phyloP scores from a whole-genome alignment of 805 yeast species.

The Saccharomycopsis fermentans region DNA sequence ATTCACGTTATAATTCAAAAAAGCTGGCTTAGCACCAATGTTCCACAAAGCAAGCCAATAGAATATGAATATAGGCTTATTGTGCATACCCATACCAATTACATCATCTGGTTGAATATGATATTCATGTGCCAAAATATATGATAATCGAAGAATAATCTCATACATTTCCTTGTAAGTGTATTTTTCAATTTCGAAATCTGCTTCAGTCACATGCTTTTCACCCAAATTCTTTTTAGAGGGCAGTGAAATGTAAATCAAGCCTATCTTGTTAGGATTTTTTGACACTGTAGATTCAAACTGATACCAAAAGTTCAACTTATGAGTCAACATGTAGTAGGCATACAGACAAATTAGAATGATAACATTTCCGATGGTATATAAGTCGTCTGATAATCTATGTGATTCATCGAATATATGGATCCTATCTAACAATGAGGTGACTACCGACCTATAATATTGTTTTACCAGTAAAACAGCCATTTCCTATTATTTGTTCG shows the following conservation, averaged over 20 bases:
- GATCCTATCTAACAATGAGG: not conserved
- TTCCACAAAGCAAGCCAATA: constrained; percentile 86
- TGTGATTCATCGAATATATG: constrained; percentile 23
- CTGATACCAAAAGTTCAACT: constrained; percentile 55
- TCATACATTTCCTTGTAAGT: constrained; percentile 65
- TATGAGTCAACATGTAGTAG: constrained; percentile 21
- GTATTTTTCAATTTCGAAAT: constrained; percentile 47
- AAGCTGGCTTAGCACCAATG: constrained; percentile 82
- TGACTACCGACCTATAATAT: not conserved
- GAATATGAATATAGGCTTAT: constrained; percentile 72
- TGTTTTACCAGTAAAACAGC: not conserved
- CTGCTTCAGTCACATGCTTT: constrained; percentile 26
- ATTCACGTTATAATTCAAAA: constrained; percentile 68
- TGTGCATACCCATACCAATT: constrained; percentile 67
- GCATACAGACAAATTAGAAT: constrained; percentile 33
- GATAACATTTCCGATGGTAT: constrained; percentile 36
- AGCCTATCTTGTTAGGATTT: constrained; percentile 44
- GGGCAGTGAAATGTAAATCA: constrained; percentile 35
- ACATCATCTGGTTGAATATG: constrained; percentile 57
- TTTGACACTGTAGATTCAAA: constrained; percentile 47
- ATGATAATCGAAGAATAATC: constrained; percentile 54
- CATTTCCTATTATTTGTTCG: not conserved
- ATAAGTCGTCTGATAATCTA: constrained; percentile 41
- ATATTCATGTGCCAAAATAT: constrained; percentile 50
- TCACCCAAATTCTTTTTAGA: constrained; percentile 28